A percentile compares a stretch with the other conserved stretches of the same genome.
phyloP scores from a whole-genome alignment of 1,139 yeast genomes.

The Kurtzmaniella quercitrusa region DNA sequence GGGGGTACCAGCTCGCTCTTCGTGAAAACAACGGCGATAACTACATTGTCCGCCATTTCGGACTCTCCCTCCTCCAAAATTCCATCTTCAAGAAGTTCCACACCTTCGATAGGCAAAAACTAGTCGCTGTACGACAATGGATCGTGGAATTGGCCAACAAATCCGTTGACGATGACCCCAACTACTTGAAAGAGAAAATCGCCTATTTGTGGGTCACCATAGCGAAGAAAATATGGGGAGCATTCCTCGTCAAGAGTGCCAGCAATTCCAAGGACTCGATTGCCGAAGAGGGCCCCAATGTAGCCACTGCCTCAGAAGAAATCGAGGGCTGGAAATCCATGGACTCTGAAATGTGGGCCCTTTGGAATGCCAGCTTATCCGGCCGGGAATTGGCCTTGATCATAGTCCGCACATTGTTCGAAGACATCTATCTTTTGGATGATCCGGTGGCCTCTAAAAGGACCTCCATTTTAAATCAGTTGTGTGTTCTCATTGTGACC shows the following conservation, averaged over 20 bases:
- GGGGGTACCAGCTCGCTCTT: slow-evolving; percentile 86
- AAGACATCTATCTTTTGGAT: slow-evolving; percentile 88
- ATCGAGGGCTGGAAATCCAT: slow-evolving; percentile 82
- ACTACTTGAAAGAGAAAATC: slow-evolving; percentile 82
- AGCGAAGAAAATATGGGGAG: slow-evolving; percentile 93
- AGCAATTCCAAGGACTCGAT: not conserved
- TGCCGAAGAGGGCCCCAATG: slow-evolving; percentile 2
- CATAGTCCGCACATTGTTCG: slow-evolving; percentile 81
- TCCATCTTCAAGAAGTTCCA: slow-evolving; percentile 57
- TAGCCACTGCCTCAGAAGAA: slow-evolving; percentile 23
- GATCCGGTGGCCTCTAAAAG: slow-evolving; percentile 87
- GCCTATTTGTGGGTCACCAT: slow-evolving; percentile 90
- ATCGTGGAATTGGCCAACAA: slow-evolving; percentile 69
- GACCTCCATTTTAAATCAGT: slow-evolving; percentile 70
- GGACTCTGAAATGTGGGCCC: slow-evolving; percentile 69
- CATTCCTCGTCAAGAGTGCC: slow-evolving; percentile 31
- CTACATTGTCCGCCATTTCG: slow-evolving; percentile 83
- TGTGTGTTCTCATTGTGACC: slow-evolving; percentile 78
- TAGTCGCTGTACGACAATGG: slow-evolving; percentile 75
- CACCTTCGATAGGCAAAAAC: slow-evolving; percentile 58
- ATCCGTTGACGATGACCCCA: slow-evolving; percentile 68
- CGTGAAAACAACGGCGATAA: slow-evolving; percentile 57
- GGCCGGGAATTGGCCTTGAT: slow-evolving; percentile 74
- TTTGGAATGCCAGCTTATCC: slow-evolving; percentile 66
- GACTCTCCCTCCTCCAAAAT: slow-evolving; percentile 72